Conservation (phyloP, 2,329 filamentous ascomycete genomes). For the Clonostachys rhizophaga region DNA sequence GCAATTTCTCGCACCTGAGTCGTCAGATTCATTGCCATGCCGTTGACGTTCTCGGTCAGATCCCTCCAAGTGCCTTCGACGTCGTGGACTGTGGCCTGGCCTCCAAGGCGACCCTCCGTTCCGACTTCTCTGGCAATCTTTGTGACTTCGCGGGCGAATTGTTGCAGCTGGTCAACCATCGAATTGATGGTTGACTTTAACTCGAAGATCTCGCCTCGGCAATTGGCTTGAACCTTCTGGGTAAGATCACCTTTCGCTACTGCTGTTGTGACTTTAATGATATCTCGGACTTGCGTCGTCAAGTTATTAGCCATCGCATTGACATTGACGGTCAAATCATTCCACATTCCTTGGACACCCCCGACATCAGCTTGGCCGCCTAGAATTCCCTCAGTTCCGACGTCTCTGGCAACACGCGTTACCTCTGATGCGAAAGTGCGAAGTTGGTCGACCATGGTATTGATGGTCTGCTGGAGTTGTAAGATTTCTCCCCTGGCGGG, state of each 20-base stretch:
- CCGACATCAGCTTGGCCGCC: conserved; percentile 80
- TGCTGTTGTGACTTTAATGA: conserved; percentile 74
- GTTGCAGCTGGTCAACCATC: conserved; percentile 97
- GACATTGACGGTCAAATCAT: conserved; percentile 68
- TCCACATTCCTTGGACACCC: conserved; percentile 44
- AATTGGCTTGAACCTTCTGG: conserved; percentile 92
- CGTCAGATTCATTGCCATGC: conserved; percentile 97
- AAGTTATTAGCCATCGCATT: conserved; percentile 87
- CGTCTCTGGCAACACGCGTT: conserved; percentile 76
- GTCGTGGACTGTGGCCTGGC: conserved; percentile 92
- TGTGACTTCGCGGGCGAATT: conserved; percentile 95
- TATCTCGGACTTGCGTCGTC: conserved; percentile 88
- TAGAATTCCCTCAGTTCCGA: conserved; percentile 78
- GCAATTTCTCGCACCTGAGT: conserved; percentile 98
- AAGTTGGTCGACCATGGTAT: conserved; percentile 85
- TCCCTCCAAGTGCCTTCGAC: conserved; percentile 97
- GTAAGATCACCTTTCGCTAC: conserved; percentile 85
- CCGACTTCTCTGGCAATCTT: conserved; percentile 95
- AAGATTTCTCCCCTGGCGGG: conserved; percentile 78
- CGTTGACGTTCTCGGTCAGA: conserved; percentile 92
- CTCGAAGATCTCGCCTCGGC: conserved; percentile 85
- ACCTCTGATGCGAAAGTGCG: conserved; percentile 82
- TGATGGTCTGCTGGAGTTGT: conserved; percentile 80
- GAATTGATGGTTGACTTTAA: conserved; percentile 98
- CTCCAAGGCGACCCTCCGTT: conserved; percentile 89